These are phyloP conservation scores for Pelargonium cotyledonis DNA, from an alignment of 441 rosid genomes.

Conservation along the genomic window DNA sequence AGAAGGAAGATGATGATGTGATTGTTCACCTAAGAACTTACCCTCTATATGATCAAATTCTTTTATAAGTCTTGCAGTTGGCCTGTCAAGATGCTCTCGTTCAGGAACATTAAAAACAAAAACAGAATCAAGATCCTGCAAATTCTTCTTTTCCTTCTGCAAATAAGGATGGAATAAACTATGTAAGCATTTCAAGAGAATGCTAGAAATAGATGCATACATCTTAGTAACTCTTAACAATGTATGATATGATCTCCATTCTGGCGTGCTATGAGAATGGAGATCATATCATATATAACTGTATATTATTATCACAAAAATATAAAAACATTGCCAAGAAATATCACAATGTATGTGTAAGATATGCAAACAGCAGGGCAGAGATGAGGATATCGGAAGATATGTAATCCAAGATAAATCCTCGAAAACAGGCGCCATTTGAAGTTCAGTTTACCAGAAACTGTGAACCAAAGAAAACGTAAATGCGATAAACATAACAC, in stretches of 20 bases:
- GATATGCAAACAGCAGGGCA: background rate
- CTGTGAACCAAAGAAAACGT: background rate
- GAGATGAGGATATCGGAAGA: background rate
- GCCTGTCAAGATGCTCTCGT: constrained; percentile 68
- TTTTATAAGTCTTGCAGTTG: constrained; percentile 80
- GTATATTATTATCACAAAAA: background rate
- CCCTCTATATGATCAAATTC: constrained; percentile 70
- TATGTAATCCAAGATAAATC: background rate
- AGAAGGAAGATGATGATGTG: background rate
- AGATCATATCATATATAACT: background rate
- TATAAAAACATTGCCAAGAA: background rate
- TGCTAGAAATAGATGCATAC: background rate
- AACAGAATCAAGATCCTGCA: constrained; percentile 71
- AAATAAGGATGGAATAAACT: constrained; percentile 18
- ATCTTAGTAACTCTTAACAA: background rate
- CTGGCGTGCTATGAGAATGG: background rate
- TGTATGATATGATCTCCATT: background rate
- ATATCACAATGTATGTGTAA: background rate
- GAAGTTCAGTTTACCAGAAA: background rate
- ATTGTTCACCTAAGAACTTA: constrained; percentile 19
- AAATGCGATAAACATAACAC: background rate
- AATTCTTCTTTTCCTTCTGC: constrained; percentile 86
- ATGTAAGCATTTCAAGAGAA: constrained; percentile 5
- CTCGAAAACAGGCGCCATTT: background rate
- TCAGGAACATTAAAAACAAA: constrained; percentile 70